These are phyloP conservation scores for Diaporthe nobilis DNA, from an alignment of 2,329 filamentous ascomycete genomes.

Conservation along the genomic window DNA sequence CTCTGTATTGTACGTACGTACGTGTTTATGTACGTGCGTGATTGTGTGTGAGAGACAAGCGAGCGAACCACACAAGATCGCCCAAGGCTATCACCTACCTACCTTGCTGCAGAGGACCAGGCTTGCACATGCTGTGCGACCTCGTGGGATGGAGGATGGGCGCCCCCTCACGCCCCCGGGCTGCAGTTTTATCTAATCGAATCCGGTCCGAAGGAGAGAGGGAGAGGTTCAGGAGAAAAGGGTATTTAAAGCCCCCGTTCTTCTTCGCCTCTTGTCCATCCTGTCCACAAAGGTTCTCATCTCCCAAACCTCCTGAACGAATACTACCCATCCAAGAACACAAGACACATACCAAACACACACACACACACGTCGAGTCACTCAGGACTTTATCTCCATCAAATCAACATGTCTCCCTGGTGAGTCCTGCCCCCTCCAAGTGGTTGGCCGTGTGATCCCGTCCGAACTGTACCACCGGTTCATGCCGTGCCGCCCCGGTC, in stretches of 20 bases:
- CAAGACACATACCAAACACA: background rate
- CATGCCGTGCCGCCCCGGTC: background rate
- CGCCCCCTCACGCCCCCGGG: conserved; percentile 14
- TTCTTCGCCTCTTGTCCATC: conserved; percentile 10
- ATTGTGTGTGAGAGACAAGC: background rate
- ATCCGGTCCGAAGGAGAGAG: background rate
- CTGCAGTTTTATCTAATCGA: conserved; percentile 11
- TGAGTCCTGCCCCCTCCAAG: conserved; percentile 10
- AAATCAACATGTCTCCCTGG: conserved; percentile 38
- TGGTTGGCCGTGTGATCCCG: background rate
- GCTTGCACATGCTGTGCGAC: conserved; percentile 29
- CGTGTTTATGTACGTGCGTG: background rate
- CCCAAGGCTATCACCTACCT: conserved; percentile 5
- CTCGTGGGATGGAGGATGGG: conserved; percentile 17
- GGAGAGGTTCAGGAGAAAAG: background rate
- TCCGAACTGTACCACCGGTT: background rate
- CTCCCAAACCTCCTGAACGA: background rate
- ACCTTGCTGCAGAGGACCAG: background rate
- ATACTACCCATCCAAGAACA: conserved; percentile 16
- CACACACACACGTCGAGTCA: background rate
- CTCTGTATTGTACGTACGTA: background rate
- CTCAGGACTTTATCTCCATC: background rate
- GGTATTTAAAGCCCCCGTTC: conserved; percentile 29
- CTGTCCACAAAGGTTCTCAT: conserved; percentile 16
- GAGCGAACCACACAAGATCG: conserved; percentile 21